phyloP scores from a whole-genome alignment of 2,329 filamentous ascomycete genomes.

The Elsinoe fawcettii region DNA sequence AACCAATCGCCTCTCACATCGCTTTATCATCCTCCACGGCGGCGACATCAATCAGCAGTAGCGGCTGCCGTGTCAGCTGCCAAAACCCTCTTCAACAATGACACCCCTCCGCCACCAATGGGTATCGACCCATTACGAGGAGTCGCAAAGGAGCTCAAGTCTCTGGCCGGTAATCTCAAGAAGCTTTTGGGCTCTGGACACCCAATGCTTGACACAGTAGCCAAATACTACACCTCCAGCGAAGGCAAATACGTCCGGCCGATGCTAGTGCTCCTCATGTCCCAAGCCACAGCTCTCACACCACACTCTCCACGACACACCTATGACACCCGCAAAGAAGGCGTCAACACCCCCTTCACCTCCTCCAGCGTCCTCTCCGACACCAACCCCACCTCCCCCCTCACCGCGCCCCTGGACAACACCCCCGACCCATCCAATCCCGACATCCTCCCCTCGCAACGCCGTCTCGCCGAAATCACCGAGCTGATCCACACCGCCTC shows the following conservation, averaged over 20 bases:
- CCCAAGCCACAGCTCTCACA: conserved; percentile 78
- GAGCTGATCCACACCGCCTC: conserved; percentile 97
- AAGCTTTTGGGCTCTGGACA: conserved; percentile 91
- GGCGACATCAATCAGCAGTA: conserved; percentile 53
- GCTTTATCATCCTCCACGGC: conserved; percentile 30
- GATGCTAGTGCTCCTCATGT: conserved; percentile 92
- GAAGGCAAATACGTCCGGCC: conserved; percentile 96
- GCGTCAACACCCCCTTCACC: conserved; percentile 55
- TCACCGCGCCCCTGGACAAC: conserved; percentile 40
- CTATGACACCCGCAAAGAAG: conserved; percentile 24
- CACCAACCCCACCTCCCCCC: conserved; percentile 62
- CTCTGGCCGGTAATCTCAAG: conserved; percentile 84
- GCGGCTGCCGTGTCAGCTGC: conserved; percentile 62
- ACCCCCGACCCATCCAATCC: conserved; percentile 35
- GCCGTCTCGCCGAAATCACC: conserved; percentile 89
- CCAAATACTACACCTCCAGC: conserved; percentile 95
- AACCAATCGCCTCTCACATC: conserved; percentile 17
- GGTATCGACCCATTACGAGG: conserved; percentile 79
- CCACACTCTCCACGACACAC: conserved; percentile 49
- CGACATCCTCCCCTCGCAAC: conserved; percentile 66
- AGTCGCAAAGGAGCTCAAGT: conserved; percentile 95
- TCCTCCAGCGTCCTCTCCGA: conserved; percentile 62
- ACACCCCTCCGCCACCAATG: conserved; percentile 54
- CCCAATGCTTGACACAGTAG: conserved; percentile 85
- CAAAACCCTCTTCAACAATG: conserved; percentile 63